Base-by-base conservation (phyloP, 2,329 filamentous ascomycete species). In the Paecilomyces sp. region DNA sequence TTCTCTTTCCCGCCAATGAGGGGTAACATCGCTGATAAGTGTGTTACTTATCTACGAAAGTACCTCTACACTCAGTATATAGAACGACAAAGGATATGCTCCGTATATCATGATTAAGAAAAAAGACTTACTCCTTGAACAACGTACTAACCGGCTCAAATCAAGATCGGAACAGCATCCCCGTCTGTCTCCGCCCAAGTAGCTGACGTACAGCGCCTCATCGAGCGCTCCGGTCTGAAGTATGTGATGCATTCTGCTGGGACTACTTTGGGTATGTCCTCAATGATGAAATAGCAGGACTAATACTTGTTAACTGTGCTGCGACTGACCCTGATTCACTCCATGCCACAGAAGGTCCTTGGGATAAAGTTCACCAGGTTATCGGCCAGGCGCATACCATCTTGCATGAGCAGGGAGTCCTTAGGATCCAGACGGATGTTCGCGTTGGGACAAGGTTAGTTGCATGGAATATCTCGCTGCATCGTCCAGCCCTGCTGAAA, bases 181-280 rank as follows among this genome's bases (percentile, higher is more conserved):
- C 82, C 85, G 57, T 92, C 90, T 1, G 89, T 93, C 15, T 88
- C 90, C 3, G 85, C 88, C 66, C 90, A 97, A 72, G 87, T 99
- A 31, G 93, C 93, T 34, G 87, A 89, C 63, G 91, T 97, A 41
- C 93, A 97, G 78, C 86, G 88, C 60, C 82, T 97, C 36, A 83
- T 99, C 68, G 86, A 89, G 75, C 86, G 85, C 58, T 94, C 89
- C 66, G 91, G 91, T 1, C 75, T 97, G 63, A 87, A 85, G 64
- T 93, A 92, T 72, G 87, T 84, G 54, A 94, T 97, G 91, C 93
- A 97, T 77, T 92, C 90, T 28, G 92, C 92, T 1, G 94, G 93
- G 12, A 97, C 93, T 0, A 97, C 93, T 0, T 84, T 97, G 58
- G 92, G 91, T 94, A 79, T 60, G 87, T 80, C 30, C 24, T 30